Conservation (phyloP, 139 green algal genomes). For the Asterochloris erici region DNA sequence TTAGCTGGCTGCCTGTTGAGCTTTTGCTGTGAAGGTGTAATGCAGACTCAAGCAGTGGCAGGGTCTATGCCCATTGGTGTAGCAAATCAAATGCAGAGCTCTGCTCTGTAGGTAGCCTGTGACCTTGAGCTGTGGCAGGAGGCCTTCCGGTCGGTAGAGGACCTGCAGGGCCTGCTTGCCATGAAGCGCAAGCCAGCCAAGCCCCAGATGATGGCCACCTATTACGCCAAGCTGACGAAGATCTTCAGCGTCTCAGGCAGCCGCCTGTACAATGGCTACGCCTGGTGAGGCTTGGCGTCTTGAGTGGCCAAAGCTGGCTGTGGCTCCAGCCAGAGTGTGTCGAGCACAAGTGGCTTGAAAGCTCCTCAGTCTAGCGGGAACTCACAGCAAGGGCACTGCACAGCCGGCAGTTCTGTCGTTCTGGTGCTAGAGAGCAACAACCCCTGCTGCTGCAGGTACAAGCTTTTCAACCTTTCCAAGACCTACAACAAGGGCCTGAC, state of each 20-base stretch:
- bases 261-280: conserved; percentile 86
- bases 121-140: conserved; percentile 98
- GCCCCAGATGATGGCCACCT: conserved; percentile 91
- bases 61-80: background rate
- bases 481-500: conserved; percentile 85
- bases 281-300: background rate
- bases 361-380: background rate
- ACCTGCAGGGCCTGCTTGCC: conserved; percentile 92
- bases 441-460: conserved; percentile 33
- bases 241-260: conserved; percentile 85
- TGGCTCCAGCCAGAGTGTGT: background rate
- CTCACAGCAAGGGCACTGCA: background rate
- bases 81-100: too few relatives aligned
- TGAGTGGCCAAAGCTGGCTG: background rate
- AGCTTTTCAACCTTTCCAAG: conserved; percentile 88
- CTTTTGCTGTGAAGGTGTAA: background rate
- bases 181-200: conserved; percentile 85
- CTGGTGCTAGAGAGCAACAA: background rate
- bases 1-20: too few relatives aligned
- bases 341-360: background rate
- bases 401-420: background rate
- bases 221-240: conserved; percentile 92
- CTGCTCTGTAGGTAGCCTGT: conserved; percentile 60
- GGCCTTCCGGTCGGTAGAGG: conserved; percentile 97
- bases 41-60: background rate